Base-by-base conservation (phyloP, 1,139 yeast genomes). In the Suzukiozyma palmioleophila region DNA sequence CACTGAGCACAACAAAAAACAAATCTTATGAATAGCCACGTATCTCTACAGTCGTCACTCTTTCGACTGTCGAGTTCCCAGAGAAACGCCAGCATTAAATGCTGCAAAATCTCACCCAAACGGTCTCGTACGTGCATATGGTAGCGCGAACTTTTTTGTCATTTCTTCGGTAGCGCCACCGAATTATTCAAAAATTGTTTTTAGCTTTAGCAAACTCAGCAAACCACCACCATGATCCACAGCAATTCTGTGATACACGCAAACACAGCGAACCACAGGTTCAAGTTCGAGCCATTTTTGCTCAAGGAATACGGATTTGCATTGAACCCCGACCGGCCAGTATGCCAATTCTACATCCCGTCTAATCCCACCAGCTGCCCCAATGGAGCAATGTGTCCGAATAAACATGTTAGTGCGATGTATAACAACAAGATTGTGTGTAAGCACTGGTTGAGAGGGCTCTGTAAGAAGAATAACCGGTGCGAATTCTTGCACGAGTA, bases 401-500 rank as follows among this genome's bases (percentile, higher is more conserved):
- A 87, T 62, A 86, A 89, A 55, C 97, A 92, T 64, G 88, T 88
- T 1, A 73, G 87, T 16, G 81, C 94, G 32, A 81, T 82, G 63
- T 88, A 83, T 61, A 77, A 78, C 49, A 88, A 89, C 61, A 90
- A 89, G 65, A 69, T 71, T 40, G 98, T 92, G 13, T 92, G 98
- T 60, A 92, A 94, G 72, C 97, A 92, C 69, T 92, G 99, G 99
- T 77, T 94, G 36, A 77, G 97, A 51, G 98, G 98, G 0, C 75
- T 94, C 29, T 94, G 99, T 64, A 94, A 94, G 65, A 92, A 90
- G 67, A 95, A 95, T 40, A 96, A 90, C 52, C 90, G 86, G 47
- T 94, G 98, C 64, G 99, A 94, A 65, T 94, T 88, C 54, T 65
- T 94, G 37, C 99, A 94, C 62, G 99, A 94, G 56, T 92, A 90